phyloP scores from a whole-genome alignment of 2,329 filamentous ascomycete genomes.

The Aspergillus sergii region DNA sequence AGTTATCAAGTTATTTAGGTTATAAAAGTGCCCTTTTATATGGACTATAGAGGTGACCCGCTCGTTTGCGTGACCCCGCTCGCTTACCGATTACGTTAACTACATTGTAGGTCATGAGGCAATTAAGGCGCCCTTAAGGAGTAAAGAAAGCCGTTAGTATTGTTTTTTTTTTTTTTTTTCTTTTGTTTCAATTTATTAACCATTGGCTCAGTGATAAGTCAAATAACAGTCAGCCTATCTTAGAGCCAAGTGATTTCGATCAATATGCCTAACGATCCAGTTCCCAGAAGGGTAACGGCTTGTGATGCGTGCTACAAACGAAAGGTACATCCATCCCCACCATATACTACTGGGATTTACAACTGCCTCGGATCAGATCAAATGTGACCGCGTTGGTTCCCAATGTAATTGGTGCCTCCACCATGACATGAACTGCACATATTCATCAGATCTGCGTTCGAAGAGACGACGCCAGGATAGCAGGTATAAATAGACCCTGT shows the following conservation, averaged over 20 bases:
- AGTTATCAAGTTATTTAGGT: too few relatives aligned
- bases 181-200: not conserved
- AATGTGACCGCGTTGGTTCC: not conserved
- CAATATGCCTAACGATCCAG: not conserved
- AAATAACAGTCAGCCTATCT: not conserved
- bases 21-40: too few relatives aligned
- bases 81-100: too few relatives aligned
- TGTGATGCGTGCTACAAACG: not conserved
- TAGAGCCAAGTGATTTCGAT: not conserved
- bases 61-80: too few relatives aligned
- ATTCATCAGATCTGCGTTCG: not conserved
- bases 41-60: too few relatives aligned
- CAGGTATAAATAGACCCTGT: not conserved
- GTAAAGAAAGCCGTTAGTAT: not conserved
- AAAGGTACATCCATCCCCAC: not conserved
- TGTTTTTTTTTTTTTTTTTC: not conserved
- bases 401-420: not conserved
- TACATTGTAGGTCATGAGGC: too few relatives aligned
- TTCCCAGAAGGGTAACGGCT: not conserved
- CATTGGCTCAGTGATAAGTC: not conserved
- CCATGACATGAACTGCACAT: not conserved
- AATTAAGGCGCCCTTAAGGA: too few relatives aligned
- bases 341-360: not conserved
- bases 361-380: not conserved
- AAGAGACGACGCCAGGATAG: not conserved